Percentiles rank a stretch among this genome's conserved stretches.
Conservation (phyloP, 2,329 filamentous ascomycete species). For the Verticillium dahliae region DNA sequence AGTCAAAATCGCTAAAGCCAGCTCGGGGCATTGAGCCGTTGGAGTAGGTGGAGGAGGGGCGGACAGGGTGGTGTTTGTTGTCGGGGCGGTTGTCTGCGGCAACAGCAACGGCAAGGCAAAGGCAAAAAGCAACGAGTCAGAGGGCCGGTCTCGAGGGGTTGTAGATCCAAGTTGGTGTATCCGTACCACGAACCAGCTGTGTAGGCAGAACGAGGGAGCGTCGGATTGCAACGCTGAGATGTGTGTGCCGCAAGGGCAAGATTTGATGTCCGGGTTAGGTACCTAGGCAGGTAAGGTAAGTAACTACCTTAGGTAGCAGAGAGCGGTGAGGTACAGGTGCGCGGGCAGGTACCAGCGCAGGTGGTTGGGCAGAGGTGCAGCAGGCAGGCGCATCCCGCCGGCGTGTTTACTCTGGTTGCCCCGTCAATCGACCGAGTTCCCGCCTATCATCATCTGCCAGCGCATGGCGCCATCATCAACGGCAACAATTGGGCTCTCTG, state of each 20-base stretch:
- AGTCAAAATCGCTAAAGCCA: constrained; percentile 26
- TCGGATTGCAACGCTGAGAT: neutral
- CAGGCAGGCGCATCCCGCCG: neutral
- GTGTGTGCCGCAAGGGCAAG: neutral
- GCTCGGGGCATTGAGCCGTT: neutral
- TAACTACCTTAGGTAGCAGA: no score
- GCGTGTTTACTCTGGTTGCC: neutral
- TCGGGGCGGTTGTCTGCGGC: neutral
- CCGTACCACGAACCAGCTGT: neutral
- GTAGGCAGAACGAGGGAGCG: neutral
- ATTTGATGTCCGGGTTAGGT: no score
- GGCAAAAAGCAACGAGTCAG: neutral
- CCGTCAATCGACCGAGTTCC: neutral
- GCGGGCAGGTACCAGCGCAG: neutral
- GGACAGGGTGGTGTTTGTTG: neutral
- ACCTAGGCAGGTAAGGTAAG: no score
- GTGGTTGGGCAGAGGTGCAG: neutral
- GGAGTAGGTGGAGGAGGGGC: neutral
- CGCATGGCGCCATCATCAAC: neutral
- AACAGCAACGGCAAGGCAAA: neutral
- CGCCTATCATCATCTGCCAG: neutral
- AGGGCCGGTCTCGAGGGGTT: neutral
- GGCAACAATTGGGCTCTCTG: neutral
- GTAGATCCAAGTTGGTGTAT: neutral
- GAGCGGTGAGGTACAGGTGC: neutral